Percentiles rank a stretch among this genome's conserved stretches.
Evolutionary conservation across 2,329 filamentous ascomycete species (phyloP).

Genomic region (Calonectria hawksworthii): DNA sequence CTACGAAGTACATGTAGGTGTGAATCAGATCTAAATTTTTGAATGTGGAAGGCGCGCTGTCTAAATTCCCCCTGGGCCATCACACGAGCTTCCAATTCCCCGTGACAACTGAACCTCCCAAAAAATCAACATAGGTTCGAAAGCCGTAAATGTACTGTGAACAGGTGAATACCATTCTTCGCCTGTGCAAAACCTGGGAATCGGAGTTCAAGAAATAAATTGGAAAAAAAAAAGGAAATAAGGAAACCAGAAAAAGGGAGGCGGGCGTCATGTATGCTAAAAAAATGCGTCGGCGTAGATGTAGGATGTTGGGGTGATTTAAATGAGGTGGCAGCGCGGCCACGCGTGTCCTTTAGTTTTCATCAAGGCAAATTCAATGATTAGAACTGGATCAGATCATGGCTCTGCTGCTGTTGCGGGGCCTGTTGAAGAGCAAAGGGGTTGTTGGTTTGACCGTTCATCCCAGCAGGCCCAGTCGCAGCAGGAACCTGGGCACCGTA

Average conservation of each 20-base stretch:
- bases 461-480: constrained; percentile 69
- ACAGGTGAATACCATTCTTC: constrained; percentile 48
- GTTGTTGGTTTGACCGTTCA: constrained; percentile 69
- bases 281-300: constrained; percentile 11
- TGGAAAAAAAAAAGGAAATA: constrained; percentile 26
- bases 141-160: constrained; percentile 43
- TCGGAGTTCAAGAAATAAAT: constrained; percentile 39
- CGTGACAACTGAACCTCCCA: constrained; percentile 44
- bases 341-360: constrained; percentile 5
- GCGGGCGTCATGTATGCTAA: constrained; percentile 12
- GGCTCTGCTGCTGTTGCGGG: constrained; percentile 64
- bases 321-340: neutral
- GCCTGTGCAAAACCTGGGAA: constrained; percentile 45
- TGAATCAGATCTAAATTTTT: constrained; percentile 52
- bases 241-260: constrained; percentile 29
- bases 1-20: constrained; percentile 42
- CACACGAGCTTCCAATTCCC: constrained; percentile 43
- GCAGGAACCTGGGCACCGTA: constrained; percentile 68
- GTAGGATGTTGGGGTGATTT: neutral
- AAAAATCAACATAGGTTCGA: constrained; percentile 39
- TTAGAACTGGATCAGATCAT: constrained; percentile 76
- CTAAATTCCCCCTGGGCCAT: constrained; percentile 46
- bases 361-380: constrained; percentile 17
- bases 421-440: constrained; percentile 69
- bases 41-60: constrained; percentile 49